Evolutionary conservation across 345 rosid species (phyloP), one percentile per base, ranked within the genome.

Genomic region (Moringa oleifera): DNA sequence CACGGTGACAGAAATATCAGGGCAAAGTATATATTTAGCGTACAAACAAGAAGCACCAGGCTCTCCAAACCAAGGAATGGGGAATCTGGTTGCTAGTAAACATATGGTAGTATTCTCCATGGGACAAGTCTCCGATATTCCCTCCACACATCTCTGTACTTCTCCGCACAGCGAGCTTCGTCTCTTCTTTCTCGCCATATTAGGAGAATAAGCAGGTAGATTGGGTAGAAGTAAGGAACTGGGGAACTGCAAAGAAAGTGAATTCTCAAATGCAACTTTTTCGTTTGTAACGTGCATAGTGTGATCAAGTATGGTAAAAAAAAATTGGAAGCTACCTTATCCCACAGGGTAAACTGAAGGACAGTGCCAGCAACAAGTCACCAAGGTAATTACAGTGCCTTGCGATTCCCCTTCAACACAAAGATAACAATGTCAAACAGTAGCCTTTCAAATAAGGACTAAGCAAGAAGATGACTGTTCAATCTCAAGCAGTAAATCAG

Each of bases 361-460:
- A 90, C 31, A 90, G 80, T 31, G 96, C 96, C 73, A 94, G 82
- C 86, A 88, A 68, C 75, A 90, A 68, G 77, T 94, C 97, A 23
- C 97, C 97, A 19, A 94, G 97, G 75, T 94, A 94, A 67, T 94
- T 94, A 64, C 88, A 88, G 65, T 94, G 99, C 81, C 99, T 88
- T 51, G 97, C 95, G 25, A 90, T 82, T 55, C 99, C 99, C 97
- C 96, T 94, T 70, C 53, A 67, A 62, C 45, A 59, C 45, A 69
- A 24, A 18, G 56, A 63, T 18, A 11, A 31, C 16, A 13, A 41
- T 33, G 23, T 51, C n/a, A 51, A 20, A 18, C 4, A 20, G 20
- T 18, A 2, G 20, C 23, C 54, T 49, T n/a, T 5, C 10, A 41
- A 41, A 41, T 41, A 16, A 41, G 12, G 47, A 9, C 6, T 41